phyloP scores from a whole-genome alignment of 805 yeast species.

The Candida pseudofarinosa region DNA sequence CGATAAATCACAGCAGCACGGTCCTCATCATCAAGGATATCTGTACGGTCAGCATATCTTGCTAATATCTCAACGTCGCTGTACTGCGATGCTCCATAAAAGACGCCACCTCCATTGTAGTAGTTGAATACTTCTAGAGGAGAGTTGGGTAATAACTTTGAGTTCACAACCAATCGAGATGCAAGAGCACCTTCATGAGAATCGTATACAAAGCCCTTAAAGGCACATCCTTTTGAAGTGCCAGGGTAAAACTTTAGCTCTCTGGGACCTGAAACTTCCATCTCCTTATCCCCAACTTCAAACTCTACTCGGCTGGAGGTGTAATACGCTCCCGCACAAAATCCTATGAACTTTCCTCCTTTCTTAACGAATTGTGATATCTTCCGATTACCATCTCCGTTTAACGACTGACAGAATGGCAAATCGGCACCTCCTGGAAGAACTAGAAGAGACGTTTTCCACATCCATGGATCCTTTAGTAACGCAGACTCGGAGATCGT shows the following conservation, averaged over 20 bases:
- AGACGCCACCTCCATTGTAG: conserved; percentile 88
- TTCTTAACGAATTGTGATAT: conserved; percentile 61
- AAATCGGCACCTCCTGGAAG: conserved; percentile 97
- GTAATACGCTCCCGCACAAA: conserved; percentile 95
- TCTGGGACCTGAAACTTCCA: conserved; percentile 84
- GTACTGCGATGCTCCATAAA: conserved; percentile 66
- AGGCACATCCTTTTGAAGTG: conserved; percentile 74
- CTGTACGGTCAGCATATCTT: conserved; percentile 51
- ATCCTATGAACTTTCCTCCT: conserved; percentile 84
- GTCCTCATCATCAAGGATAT: conserved; percentile 38
- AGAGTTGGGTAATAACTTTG: conserved; percentile 22
- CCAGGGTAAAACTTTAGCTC: conserved; percentile 86
- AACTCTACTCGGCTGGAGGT: conserved; percentile 75
- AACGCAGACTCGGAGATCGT: conserved; percentile 62
- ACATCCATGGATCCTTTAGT: conserved; percentile 81
- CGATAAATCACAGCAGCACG: conserved; percentile 73
- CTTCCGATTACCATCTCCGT: conserved; percentile 61
- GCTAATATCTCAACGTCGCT: conserved; percentile 71
- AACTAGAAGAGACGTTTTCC: conserved; percentile 73
- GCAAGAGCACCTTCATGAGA: conserved; percentile 74
- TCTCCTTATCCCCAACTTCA: conserved; percentile 61
- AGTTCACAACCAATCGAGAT: conserved; percentile 40
- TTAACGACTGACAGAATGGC: conserved; percentile 71
- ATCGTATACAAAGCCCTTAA: conserved; percentile 73
- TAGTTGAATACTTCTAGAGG: conserved; percentile 39